Percentiles rank a stretch among this genome's conserved stretches.
Evolutionary conservation across 345 rosid species (phyloP).

Genomic region (Moringa oleifera): DNA sequence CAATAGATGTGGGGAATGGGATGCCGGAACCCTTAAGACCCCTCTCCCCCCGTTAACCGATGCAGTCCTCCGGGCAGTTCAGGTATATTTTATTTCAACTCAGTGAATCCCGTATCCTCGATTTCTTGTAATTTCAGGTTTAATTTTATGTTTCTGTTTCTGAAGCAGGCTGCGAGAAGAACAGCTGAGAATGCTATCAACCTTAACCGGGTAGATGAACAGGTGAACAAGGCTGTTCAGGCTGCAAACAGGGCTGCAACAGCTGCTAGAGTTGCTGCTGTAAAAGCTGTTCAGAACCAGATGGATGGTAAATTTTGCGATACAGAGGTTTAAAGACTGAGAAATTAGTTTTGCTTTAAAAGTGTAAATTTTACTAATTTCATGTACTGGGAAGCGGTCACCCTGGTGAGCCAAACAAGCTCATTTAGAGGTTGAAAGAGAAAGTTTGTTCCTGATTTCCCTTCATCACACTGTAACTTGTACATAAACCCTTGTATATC

Average conservation of each 20-base stretch:
- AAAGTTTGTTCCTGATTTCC: constrained; percentile 14
- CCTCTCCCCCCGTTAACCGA: constrained; percentile 37
- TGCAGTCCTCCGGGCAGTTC: constrained; percentile 53
- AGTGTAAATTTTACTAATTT: constrained; percentile 34
- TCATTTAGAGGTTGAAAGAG: constrained; percentile 44
- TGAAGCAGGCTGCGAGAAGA: constrained; percentile 64
- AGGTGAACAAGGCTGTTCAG: constrained; percentile 57
- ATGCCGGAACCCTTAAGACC: constrained; percentile 48
- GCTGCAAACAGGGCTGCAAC: constrained; percentile 88
- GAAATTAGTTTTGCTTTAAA: constrained; percentile 14
- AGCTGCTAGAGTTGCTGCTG: constrained; percentile 95
- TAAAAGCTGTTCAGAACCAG: constrained; percentile 88
- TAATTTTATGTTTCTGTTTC: not conserved
- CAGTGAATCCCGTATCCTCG: too few relatives aligned
- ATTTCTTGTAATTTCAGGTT: not conserved
- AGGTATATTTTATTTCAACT: constrained; percentile 43
- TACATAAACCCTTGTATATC: constrained; percentile 20
- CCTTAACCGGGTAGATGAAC: constrained; percentile 61
- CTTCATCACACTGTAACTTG: constrained; percentile 36
- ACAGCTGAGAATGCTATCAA: constrained; percentile 65
- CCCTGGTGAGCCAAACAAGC: constrained; percentile 44
- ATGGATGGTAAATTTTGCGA: constrained; percentile 92
- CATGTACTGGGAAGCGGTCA: constrained; percentile 20
- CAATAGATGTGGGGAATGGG: constrained; percentile 73
- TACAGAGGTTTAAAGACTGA: constrained; percentile 24